Base-by-base conservation (phyloP, 1,284 basidiomycete species). In the Farysia itapuensis region DNA sequence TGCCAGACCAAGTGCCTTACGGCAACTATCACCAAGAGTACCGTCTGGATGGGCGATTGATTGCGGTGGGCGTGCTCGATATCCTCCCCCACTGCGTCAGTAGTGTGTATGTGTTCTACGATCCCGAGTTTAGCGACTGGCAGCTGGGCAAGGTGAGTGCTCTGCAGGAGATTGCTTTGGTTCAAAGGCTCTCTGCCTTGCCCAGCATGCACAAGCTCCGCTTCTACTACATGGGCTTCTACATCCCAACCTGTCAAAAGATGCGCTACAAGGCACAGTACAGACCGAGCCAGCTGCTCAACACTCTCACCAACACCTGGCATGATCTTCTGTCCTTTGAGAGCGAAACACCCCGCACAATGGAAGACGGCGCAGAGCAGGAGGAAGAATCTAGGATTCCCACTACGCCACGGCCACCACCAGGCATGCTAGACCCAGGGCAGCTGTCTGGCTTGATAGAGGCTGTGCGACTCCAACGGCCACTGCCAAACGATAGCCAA, bases 241-340 rank as follows among this genome's bases (percentile, higher is more conserved):
- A 67, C 50, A 67, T 70, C 28, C 51, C 63, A 37, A 43, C 39
- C 0, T 98, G 93, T 68, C 84, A 81, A 43, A 99, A 99, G 79
- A 98, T 98, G 95, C 82, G 82, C 49, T 98, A 98, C 79, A 99
- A 99, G 77, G 91, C 86, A 19, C 89, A 94, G 42, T 98, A 93
- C 64, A 75, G 80, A 0, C 94, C 95, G 0, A 92, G 90, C 4
- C 89, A 84, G 70, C 81, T 99, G 6, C 84, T 87, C 12, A 94
- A 99, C 24, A 57, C 52, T 39, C 31, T 28, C 38, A 37, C 20
- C 28, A 43, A 64, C 29, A 37, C 43, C 11, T 64, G 56, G 56
- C 42, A 14, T 6, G 31, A 33, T 16, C 18, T 33, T n/a, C n/a
- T n/a, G n/a, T n/a, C n/a, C n/a, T n/a, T n/a, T n/a, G n/a, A n/a